phyloP scores from a whole-genome alignment of 202 grass and related monocot genomes.

The Digitaria exilis region DNA sequence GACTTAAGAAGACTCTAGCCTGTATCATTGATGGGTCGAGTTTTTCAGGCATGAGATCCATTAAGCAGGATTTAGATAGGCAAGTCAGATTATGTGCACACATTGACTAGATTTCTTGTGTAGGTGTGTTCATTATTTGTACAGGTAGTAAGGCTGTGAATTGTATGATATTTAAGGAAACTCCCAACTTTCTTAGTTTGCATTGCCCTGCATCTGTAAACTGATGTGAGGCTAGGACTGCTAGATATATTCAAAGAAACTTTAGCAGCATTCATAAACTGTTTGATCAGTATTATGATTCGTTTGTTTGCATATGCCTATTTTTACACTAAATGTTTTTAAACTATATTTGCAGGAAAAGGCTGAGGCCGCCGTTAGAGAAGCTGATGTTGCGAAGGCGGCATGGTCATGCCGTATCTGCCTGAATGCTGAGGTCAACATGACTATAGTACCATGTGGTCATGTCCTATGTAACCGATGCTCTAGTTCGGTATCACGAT shows the following conservation, averaged over 20 bases:
- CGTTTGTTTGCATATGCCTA: neutral
- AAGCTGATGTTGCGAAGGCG: constrained; percentile 75
- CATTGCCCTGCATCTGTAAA: neutral
- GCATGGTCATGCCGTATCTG: constrained; percentile 94
- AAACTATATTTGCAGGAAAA: constrained; percentile 67
- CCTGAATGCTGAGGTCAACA: constrained; percentile 73
- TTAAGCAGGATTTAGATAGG: too few relatives aligned
- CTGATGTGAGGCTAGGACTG: neutral
- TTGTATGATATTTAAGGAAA: neutral
- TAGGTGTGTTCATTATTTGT: neutral
- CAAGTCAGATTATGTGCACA: too few relatives aligned
- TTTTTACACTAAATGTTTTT: constrained; percentile 33
- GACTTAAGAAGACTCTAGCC: too few relatives aligned
- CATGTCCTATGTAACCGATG: constrained; percentile 85
- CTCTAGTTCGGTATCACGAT: constrained; percentile 72
- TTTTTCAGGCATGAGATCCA: too few relatives aligned
- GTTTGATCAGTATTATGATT: neutral
- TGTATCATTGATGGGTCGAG: too few relatives aligned
- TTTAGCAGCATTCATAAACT: neutral
- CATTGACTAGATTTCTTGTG: neutral
- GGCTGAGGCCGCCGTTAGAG: constrained; percentile 67
- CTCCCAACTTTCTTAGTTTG: neutral
- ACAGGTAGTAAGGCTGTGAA: too few relatives aligned
- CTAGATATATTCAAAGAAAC: neutral
- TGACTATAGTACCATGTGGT: constrained; percentile 82